Percentiles rank a stretch among this genome's conserved stretches.
These are phyloP conservation scores for Biscutella auriculata DNA, from an alignment of 441 rosid genomes.

Conservation along the genomic window DNA sequence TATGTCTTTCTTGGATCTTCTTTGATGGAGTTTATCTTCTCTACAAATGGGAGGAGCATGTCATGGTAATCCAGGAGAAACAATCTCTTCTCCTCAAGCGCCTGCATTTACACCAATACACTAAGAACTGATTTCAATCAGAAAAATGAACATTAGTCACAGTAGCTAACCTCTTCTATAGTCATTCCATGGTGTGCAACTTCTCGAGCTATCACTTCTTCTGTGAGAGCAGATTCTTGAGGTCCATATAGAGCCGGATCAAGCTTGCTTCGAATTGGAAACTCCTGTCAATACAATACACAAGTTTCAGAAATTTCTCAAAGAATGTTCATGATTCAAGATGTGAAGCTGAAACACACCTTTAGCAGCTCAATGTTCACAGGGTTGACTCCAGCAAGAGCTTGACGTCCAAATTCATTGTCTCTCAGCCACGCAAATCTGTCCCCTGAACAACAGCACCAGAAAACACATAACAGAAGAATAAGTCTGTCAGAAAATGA, in stretches of 20 bases:
- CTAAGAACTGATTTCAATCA: neutral
- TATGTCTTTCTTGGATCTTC: slow-evolving; percentile 26
- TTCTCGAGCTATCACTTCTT: slow-evolving; percentile 66
- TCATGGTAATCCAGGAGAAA: slow-evolving; percentile 81
- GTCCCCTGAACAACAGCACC: slow-evolving; percentile 69
- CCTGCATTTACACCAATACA: slow-evolving; percentile 32
- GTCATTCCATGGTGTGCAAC: slow-evolving; percentile 49
- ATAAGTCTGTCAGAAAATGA: neutral
- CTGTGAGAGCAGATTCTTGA: slow-evolving; percentile 72
- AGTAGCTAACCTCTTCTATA: slow-evolving; percentile 40
- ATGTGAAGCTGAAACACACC: slow-evolving; percentile 24
- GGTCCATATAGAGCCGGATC: slow-evolving; percentile 77
- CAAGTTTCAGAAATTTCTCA: slow-evolving; percentile 4
- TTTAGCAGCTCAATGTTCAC: slow-evolving; percentile 65
- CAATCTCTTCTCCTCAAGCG: slow-evolving; percentile 71
- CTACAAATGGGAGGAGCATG: slow-evolving; percentile 65
- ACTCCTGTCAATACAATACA: slow-evolving; percentile 36
- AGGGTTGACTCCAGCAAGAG: slow-evolving; percentile 88
- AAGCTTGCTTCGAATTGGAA: slow-evolving; percentile 75
- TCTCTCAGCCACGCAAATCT: slow-evolving; percentile 92
- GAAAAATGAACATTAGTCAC: neutral
- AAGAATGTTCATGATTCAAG: neutral
- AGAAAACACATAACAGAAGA: slow-evolving; percentile 1
- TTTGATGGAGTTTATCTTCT: slow-evolving; percentile 28
- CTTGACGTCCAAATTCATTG: slow-evolving; percentile 79